phyloP scores from a whole-genome alignment of 2,329 filamentous ascomycete genomes.

The Ploettnerulaceae sp. region DNA sequence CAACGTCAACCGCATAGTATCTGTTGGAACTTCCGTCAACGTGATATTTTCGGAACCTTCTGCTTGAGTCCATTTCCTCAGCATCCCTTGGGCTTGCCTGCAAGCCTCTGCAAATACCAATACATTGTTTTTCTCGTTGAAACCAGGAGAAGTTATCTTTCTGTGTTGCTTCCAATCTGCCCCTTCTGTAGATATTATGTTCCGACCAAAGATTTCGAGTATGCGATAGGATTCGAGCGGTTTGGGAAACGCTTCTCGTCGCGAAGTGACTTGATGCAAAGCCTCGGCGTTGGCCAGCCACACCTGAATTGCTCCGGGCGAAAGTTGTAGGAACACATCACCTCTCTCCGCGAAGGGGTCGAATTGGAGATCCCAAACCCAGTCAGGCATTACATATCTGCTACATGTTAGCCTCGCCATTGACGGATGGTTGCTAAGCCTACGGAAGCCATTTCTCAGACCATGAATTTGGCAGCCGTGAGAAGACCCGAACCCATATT shows the following conservation, averaged over 20 bases:
- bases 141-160: constrained; percentile 65
- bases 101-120: constrained; percentile 61
- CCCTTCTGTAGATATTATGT: constrained; percentile 67
- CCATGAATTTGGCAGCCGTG: constrained; percentile 48
- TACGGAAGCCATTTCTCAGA: constrained; percentile 58
- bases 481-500: constrained; percentile 52
- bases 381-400: constrained; percentile 55
- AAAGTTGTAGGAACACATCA: constrained; percentile 61
- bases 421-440: neutral
- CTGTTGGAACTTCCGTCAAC: constrained; percentile 52
- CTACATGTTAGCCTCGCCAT: neutral
- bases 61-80: constrained; percentile 50
- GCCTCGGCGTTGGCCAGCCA: constrained; percentile 52
- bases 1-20: constrained; percentile 60
- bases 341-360: constrained; percentile 54
- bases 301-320: constrained; percentile 48
- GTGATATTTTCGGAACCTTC: constrained; percentile 41
- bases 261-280: constrained; percentile 59
- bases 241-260: constrained; percentile 69
- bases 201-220: constrained; percentile 64
- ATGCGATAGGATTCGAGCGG: constrained; percentile 54
- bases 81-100: constrained; percentile 58
- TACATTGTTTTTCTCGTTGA: constrained; percentile 71
- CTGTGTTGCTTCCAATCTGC: constrained; percentile 66
- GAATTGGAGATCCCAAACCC: constrained; percentile 52